A percentile compares a stretch with the other conserved stretches of the same genome.
phyloP scores from a whole-genome alignment of 257 asterid genomes.

The Lavandula angustifolia region DNA sequence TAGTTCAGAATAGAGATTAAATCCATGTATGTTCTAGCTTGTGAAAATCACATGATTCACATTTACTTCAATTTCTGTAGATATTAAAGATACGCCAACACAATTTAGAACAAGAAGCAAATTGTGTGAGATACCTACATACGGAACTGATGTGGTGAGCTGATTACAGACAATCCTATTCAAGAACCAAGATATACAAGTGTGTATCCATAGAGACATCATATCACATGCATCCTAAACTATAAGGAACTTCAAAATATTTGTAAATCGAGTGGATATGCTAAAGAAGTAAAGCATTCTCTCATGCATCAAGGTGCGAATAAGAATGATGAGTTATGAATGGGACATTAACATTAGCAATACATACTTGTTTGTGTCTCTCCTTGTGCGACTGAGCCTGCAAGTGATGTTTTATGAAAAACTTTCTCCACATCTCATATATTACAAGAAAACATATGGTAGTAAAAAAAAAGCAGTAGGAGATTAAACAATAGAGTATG shows the following conservation, averaged over 20 bases:
- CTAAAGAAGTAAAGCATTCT: neutral
- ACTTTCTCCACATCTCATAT: constrained; percentile 14
- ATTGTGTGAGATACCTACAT: neutral
- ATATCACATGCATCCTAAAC: neutral
- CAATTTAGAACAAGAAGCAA: constrained; percentile 7
- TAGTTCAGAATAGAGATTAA: no score
- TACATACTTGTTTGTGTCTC: constrained; percentile 71
- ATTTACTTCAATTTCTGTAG: neutral
- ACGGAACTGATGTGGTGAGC: neutral
- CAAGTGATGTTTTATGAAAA: constrained; percentile 31
- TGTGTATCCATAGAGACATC: no score
- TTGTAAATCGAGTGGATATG: constrained; percentile 4
- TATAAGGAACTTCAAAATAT: neutral
- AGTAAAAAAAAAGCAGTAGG: neutral
- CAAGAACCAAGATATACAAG: neutral
- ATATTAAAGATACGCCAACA: neutral
- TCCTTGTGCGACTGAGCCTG: constrained; percentile 71
- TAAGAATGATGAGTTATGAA: neutral
- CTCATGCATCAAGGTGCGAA: constrained; percentile 1
- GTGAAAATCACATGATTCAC: constrained; percentile 5
- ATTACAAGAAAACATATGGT: constrained; percentile 5
- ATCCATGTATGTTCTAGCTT: no score
- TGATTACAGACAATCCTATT: no score
- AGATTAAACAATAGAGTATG: neutral
- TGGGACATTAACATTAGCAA: constrained; percentile 17